These are phyloP conservation scores for Stachybotrys elegans DNA, from an alignment of 2,329 filamentous ascomycete genomes.

Conservation along the genomic window DNA sequence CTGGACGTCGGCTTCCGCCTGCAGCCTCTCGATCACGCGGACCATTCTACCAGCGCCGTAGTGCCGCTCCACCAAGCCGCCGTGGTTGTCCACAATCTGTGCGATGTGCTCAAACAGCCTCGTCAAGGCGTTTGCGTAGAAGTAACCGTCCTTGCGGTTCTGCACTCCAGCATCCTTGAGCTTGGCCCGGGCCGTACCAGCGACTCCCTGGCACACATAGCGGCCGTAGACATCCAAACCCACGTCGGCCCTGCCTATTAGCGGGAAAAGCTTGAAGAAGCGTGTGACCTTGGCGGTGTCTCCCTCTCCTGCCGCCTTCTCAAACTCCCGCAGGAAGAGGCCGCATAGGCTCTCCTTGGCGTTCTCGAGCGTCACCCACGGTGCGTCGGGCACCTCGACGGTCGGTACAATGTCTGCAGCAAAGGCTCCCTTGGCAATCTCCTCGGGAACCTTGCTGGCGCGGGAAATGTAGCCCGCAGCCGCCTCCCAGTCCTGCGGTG, in stretches of 20 bases:
- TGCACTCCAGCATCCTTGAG: slow-evolving; percentile 59
- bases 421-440: slow-evolving; percentile 79
- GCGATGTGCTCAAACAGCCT: slow-evolving; percentile 97
- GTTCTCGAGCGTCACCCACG: slow-evolving; percentile 77
- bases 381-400: slow-evolving; percentile 89
- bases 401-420: slow-evolving; percentile 91
- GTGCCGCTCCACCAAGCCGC: slow-evolving; percentile 84
- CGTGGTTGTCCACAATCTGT: slow-evolving; percentile 90
- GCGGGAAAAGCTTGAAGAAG: slow-evolving; percentile 96
- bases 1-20: slow-evolving; percentile 93
- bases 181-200: slow-evolving; percentile 73
- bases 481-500: slow-evolving; percentile 97
- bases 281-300: slow-evolving; percentile 86
- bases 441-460: slow-evolving; percentile 72
- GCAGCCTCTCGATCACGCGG: slow-evolving; percentile 84
- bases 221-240: slow-evolving; percentile 91
- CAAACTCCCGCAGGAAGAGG: slow-evolving; percentile 90
- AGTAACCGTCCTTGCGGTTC: slow-evolving; percentile 66
- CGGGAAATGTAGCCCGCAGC: slow-evolving; percentile 85
- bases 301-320: slow-evolving; percentile 81
- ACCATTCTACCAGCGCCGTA: slow-evolving; percentile 93
- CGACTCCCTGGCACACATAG: slow-evolving; percentile 94
- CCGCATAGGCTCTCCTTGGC: slow-evolving; percentile 86
- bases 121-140: slow-evolving; percentile 86
- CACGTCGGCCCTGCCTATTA: slow-evolving; percentile 84